Percentiles rank a stretch among this genome's conserved stretches.
Conservation (phyloP, 805 yeast genomes). For the Spathaspora boniae region DNA sequence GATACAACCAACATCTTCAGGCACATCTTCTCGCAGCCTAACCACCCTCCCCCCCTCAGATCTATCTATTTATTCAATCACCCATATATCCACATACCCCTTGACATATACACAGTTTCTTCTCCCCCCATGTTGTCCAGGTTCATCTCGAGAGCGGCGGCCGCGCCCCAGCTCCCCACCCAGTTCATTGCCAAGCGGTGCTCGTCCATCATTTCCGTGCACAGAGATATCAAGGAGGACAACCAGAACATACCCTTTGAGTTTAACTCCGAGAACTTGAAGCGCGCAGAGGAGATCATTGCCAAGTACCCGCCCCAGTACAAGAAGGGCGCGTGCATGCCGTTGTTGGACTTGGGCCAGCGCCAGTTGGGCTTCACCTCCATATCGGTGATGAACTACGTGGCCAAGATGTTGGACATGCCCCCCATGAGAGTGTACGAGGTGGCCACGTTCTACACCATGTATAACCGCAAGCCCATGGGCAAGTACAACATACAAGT, state of each 20-base stretch:
- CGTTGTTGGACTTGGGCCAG: slow-evolving; percentile 80
- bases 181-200: slow-evolving; percentile 23
- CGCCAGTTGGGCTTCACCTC: slow-evolving; percentile 85
- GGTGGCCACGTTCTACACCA: slow-evolving; percentile 88
- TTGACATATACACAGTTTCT: too few relatives aligned
- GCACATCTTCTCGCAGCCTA: too few relatives aligned
- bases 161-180: neutral
- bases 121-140: slow-evolving; percentile 9
- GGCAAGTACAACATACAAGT: slow-evolving; percentile 82
- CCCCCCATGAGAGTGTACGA: slow-evolving; percentile 94
- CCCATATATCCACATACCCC: too few relatives aligned
- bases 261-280: slow-evolving; percentile 60
- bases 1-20: too few relatives aligned
- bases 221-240: slow-evolving; percentile 68
- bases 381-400: slow-evolving; percentile 85
- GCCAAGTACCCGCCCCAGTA: slow-evolving; percentile 83
- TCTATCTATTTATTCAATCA: too few relatives aligned
- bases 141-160: slow-evolving; percentile 2
- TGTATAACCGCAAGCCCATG: slow-evolving; percentile 84
- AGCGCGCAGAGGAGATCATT: slow-evolving; percentile 68
- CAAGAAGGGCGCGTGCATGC: slow-evolving; percentile 87
- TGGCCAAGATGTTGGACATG: slow-evolving; percentile 78
- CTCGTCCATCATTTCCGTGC: slow-evolving; percentile 53
- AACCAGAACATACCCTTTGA: slow-evolving; percentile 68
- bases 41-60: too few relatives aligned